A percentile compares a stretch with the other conserved stretches of the same genome.
Evolutionary conservation across 1,139 yeast species (phyloP).

Genomic region (Taphrina wiesneri): DNA sequence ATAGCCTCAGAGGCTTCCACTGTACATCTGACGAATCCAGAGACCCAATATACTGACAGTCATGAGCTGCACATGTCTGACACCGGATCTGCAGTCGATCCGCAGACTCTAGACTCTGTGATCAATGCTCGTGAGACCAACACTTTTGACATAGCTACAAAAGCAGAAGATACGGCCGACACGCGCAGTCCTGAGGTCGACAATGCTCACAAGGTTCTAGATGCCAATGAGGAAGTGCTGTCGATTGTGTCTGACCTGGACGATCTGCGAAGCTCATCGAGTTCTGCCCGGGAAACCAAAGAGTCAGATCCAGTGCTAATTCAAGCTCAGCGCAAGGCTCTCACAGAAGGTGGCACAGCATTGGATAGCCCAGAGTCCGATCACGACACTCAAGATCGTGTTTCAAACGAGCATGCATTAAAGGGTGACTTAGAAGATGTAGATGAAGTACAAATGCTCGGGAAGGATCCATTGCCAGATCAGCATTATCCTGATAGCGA

Average conservation of each 20-base stretch:
- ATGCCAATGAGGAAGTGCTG: not conserved
- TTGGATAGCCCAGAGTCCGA: too few relatives aligned
- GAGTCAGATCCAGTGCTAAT: too few relatives aligned
- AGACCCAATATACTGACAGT: not conserved
- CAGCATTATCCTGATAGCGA: not conserved
- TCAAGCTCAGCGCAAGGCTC: too few relatives aligned
- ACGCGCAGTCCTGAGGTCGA: not conserved
- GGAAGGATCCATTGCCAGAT: too few relatives aligned
- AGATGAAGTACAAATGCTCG: too few relatives aligned
- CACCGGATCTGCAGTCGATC: not conserved
- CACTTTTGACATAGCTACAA: too few relatives aligned
- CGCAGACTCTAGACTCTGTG: not conserved
- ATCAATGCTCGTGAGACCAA: not conserved
- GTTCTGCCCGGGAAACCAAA: too few relatives aligned
- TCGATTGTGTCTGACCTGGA: slow-evolving; percentile 20
- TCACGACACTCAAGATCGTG: too few relatives aligned
- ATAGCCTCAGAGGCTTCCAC: slow-evolving; percentile 5
- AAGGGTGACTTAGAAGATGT: too few relatives aligned
- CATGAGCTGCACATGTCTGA: not conserved
- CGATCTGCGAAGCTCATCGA: not conserved
- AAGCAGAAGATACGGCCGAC: not conserved
- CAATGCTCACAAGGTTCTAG: not conserved
- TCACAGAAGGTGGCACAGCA: too few relatives aligned
- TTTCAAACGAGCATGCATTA: too few relatives aligned
- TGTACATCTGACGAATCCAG: slow-evolving; percentile 6